Percentiles rank a stretch among this genome's conserved stretches.
Conservation (phyloP, 2,329 filamentous ascomycete species). For the Exserohilum rostratum region DNA sequence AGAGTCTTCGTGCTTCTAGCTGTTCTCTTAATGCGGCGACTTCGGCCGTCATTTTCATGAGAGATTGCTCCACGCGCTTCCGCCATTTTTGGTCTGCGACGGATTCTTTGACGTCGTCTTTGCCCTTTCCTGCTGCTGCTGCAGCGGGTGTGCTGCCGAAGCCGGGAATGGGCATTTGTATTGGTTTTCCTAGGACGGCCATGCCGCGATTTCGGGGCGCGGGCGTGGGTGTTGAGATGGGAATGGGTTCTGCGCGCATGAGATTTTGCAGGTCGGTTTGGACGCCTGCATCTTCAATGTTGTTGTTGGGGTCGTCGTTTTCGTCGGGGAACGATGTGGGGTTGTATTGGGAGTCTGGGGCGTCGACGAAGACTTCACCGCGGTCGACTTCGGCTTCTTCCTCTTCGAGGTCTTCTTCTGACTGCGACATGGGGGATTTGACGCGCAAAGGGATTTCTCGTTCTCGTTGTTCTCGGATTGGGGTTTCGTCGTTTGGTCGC, state of each 20-base stretch:
- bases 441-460: conserved; percentile 55
- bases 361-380: conserved; percentile 55
- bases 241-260: conserved; percentile 17
- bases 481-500: conserved; percentile 5
- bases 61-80: conserved; percentile 79
- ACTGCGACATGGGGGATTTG: conserved; percentile 84
- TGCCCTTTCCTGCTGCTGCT: background rate
- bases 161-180: conserved; percentile 28
- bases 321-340: conserved; percentile 17
- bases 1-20: conserved; percentile 76
- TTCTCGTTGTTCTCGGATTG: background rate
- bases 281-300: conserved; percentile 37
- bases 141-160: conserved; percentile 11
- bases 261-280: conserved; percentile 17
- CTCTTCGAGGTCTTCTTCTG: conserved; percentile 58
- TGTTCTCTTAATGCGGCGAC: conserved; percentile 91
- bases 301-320: conserved; percentile 1
- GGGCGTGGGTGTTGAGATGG: conserved; percentile 25
- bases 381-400: conserved; percentile 40
- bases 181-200: conserved; percentile 25
- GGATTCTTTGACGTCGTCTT: conserved; percentile 13
- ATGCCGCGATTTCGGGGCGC: conserved; percentile 20
- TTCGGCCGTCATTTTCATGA: conserved; percentile 90
- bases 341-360: conserved; percentile 55
- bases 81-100: conserved; percentile 69